phyloP scores from a whole-genome alignment of 1,284 basidiomycete species.

The Ceratobasidium sp. region DNA sequence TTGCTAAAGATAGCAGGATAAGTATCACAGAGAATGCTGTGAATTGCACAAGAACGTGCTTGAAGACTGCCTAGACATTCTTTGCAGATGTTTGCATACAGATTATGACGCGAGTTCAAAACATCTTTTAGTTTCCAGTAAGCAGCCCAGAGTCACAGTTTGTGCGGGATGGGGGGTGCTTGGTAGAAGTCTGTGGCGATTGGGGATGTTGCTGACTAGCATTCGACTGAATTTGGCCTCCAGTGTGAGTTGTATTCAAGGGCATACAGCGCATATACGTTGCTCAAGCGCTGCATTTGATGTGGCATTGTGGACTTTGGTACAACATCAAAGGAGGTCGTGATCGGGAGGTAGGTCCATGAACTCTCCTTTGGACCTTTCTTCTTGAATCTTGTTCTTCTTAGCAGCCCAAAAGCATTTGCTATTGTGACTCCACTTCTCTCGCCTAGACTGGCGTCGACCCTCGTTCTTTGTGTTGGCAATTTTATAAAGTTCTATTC shows the following conservation, averaged over 20 bases:
- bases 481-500: no score
- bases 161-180: neutral
- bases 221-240: neutral
- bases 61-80: no score
- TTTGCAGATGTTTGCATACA: neutral
- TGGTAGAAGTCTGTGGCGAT: neutral
- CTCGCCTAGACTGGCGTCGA: no score
- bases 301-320: neutral
- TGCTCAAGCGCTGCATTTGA: neutral
- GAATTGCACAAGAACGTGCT: no score
- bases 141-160: neutral
- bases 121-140: neutral
- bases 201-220: neutral
- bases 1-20: neutral
- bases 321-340: neutral
- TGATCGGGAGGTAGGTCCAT: neutral
- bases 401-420: no score
- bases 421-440: no score
- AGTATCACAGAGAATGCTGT: no score
- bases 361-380: neutral
- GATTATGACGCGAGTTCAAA: neutral
- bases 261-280: neutral
- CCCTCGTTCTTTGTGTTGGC: no score
- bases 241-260: neutral
- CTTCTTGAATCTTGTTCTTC: no score